These are phyloP conservation scores for Debaryomyces fabryi DNA, from an alignment of 1,139 yeast species.

Conservation along the genomic window DNA sequence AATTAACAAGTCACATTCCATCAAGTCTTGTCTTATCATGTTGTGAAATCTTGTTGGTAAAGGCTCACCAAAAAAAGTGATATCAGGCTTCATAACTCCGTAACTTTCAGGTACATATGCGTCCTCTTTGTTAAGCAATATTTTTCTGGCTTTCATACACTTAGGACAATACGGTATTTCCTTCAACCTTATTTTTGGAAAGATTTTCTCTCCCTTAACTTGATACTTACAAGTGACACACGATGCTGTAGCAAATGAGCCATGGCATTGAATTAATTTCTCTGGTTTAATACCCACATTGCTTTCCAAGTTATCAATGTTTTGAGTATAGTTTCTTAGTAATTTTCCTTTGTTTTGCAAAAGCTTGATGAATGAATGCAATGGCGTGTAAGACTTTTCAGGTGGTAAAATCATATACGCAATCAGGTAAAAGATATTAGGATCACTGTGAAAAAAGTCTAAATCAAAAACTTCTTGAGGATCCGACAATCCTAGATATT, in stretches of 20 bases:
- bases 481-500: conserved; percentile 71
- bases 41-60: conserved; percentile 72
- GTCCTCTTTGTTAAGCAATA: conserved; percentile 29
- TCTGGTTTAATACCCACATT: conserved; percentile 74
- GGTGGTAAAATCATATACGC: conserved; percentile 88
- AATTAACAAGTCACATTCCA: conserved; percentile 73
- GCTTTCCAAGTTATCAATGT: conserved; percentile 85
- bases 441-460: conserved; percentile 71
- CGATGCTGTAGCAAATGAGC: conserved; percentile 87
- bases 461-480: conserved; percentile 93
- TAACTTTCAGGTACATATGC: conserved; percentile 41
- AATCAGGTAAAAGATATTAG: conserved; percentile 76
- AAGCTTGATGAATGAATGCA: conserved; percentile 78
- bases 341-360: conserved; percentile 79
- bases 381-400: conserved; percentile 68
- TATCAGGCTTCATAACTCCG: conserved; percentile 93
- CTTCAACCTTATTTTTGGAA: conserved; percentile 57
- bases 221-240: conserved; percentile 76
- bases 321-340: conserved; percentile 86
- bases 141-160: conserved; percentile 53
- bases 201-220: conserved; percentile 69
- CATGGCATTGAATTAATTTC: conserved; percentile 87
- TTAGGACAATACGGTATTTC: conserved; percentile 74
- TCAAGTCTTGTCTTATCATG: conserved; percentile 55
- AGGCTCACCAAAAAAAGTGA: conserved; percentile 91